A percentile compares a stretch with the other conserved stretches of the same genome.
Conservation (phyloP, 2,329 filamentous ascomycete genomes). For the Colletotrichum somersetense region DNA sequence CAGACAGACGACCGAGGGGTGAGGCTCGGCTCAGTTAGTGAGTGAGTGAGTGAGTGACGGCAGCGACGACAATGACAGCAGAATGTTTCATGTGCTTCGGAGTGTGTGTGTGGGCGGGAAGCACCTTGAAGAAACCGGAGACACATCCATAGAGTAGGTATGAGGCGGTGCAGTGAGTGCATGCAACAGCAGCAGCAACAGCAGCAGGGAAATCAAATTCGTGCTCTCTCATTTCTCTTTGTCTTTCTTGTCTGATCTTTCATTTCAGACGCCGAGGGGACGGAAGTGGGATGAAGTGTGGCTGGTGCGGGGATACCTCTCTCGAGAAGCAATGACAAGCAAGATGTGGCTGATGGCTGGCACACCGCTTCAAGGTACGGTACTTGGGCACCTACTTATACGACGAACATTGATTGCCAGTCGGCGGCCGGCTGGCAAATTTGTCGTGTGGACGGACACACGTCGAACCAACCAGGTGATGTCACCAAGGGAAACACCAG, state of each 20-base stretch:
- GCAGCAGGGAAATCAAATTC: no score
- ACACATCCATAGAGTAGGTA: neutral
- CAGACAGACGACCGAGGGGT: conserved; percentile 5
- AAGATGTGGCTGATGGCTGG: neutral
- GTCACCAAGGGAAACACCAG: no score
- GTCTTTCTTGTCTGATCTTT: neutral
- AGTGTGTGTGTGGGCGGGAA: neutral
- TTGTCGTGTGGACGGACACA: no score
- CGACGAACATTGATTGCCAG: neutral
- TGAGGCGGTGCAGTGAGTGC: conserved; percentile 20
- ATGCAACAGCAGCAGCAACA: neutral
- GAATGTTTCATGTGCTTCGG: conserved; percentile 39
- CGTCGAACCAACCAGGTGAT: no score
- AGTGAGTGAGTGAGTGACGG: conserved; percentile 12
- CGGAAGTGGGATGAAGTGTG: conserved; percentile 4
- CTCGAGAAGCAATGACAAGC: accelerated
- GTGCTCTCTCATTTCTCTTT: neutral
- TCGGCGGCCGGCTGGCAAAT: neutral
- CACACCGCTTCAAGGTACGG: no score
- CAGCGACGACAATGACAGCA: conserved; percentile 5
- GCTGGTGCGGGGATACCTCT: neutral
- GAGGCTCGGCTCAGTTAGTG: neutral
- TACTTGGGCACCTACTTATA: no score
- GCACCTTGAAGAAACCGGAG: conserved; percentile 23
- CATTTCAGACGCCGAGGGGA: neutral